Evolutionary conservation across 2,329 filamentous ascomycete species (phyloP), one percentile per base, ranked within the genome.

Genomic region (Ceratocystis alfenasii): DNA sequence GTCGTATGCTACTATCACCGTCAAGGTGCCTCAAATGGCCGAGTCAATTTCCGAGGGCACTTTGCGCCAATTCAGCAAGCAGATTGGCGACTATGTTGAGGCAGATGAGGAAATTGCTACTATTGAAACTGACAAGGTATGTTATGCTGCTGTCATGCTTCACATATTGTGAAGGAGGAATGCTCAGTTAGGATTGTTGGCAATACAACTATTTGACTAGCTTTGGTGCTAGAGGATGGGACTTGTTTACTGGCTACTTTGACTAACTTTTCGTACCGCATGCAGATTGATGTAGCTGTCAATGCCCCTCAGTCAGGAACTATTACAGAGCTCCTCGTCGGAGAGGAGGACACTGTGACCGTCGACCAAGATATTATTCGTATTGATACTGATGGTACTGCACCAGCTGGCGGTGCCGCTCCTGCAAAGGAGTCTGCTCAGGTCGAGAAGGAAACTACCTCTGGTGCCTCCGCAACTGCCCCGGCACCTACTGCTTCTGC

Each of bases 41-140:
- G 94, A 99, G 78, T 97, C 94, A 62, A 97, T 99, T 76, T 95
- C 90, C 57, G 94, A 99, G 77, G 94, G 94, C 68, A 99, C 94
- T 25, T 76, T 99, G 73, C 96, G 96, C 79, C 91, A 96, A 74
- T 97, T 92, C 81, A 88, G 85, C 73, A 97, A 97, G 76, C 76
- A 93, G 78, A 80, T 96, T 71, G 94, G 94, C 73, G 94, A 99
- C 75, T 92, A 86, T 72, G 92, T 99, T 64, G 91, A 95, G 79
- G 87, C 87, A 72, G 94, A 99, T 74, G 94, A 97, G 78, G 94
- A 99, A 76, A 93, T 99, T 75, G 94, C 94, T 41, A 96, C 93
- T 62, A 99, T 99, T 73, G 94, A 99, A 78, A 99, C 94, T 15
- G 94, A 99, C 83, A 99, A 99, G 86, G 90, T 90, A 79, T 69